Conservation (phyloP, 495 filamentous ascomycete genomes). For the Penicillium cosmopolitanum region DNA sequence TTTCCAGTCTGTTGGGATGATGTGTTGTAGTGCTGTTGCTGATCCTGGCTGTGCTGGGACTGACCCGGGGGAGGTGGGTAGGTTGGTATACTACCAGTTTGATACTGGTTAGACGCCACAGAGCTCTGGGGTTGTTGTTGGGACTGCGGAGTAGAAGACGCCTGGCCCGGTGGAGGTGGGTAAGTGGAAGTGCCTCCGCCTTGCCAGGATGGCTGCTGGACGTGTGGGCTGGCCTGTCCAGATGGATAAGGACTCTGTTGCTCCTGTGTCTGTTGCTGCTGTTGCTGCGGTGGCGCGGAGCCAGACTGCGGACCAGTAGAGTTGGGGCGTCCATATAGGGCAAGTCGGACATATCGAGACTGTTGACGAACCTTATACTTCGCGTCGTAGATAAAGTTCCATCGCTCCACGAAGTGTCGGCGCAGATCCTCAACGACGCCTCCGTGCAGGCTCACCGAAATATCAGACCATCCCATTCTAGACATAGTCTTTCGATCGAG, state of each 20-base stretch:
- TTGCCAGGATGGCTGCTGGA: conserved; percentile 19
- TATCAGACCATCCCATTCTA: conserved; percentile 94
- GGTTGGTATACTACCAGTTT: conserved; percentile 1
- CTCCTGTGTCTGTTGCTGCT: conserved; percentile 14
- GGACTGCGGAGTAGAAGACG: conserved; percentile 9
- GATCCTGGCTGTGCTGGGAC: conserved; percentile 12
- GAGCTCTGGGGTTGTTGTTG: conserved; percentile 12
- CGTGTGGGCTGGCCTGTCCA: background rate
- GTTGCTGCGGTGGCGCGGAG: conserved; percentile 23
- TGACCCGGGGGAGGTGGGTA: conserved; percentile 19
- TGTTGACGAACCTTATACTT: conserved; percentile 76
- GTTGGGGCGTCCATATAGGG: conserved; percentile 39
- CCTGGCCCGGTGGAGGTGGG: conserved; percentile 14
- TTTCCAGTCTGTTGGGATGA: conserved; percentile 15
- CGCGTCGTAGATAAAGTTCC: conserved; percentile 88
- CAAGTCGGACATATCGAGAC: conserved; percentile 61
- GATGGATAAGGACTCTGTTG: conserved; percentile 5
- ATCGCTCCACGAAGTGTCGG: conserved; percentile 81
- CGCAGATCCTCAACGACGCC: conserved; percentile 77
- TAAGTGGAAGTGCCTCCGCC: conserved; percentile 9
- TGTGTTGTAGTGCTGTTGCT: background rate
- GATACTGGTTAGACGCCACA: background rate
- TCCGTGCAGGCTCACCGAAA: conserved; percentile 80
- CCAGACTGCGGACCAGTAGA: conserved; percentile 22
- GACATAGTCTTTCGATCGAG: conserved; percentile 77